phyloP scores from a whole-genome alignment of 2,329 filamentous ascomycete species.

The Cercospora zeina region DNA sequence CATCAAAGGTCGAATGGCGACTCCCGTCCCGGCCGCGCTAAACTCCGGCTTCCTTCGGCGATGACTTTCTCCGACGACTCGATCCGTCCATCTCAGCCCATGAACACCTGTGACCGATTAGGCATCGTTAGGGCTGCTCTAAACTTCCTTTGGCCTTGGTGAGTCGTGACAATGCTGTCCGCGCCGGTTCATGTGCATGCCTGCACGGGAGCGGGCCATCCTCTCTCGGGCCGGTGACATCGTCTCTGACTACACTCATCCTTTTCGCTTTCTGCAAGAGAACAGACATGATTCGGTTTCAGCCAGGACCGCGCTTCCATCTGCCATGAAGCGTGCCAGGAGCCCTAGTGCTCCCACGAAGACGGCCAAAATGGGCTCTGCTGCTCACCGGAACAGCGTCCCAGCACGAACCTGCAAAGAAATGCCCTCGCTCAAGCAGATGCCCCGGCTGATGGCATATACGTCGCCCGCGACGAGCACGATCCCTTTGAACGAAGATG shows the following conservation, averaged over 20 bases:
- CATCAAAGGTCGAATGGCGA: background rate
- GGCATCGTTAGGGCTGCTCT: background rate
- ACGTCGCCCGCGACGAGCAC: constrained; percentile 32
- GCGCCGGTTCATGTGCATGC: background rate
- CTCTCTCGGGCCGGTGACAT: background rate
- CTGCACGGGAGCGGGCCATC: constrained; percentile 2
- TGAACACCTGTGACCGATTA: background rate
- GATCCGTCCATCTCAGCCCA: background rate
- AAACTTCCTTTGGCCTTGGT: background rate
- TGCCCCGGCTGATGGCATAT: constrained; percentile 35
- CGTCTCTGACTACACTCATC: background rate
- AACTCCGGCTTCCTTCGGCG: background rate
- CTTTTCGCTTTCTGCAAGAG: background rate
- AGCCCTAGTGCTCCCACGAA: constrained; percentile 11
- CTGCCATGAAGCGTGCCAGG: constrained; percentile 12
- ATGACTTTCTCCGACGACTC: background rate
- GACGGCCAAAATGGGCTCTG: constrained; percentile 3
- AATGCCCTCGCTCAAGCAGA: constrained; percentile 14
- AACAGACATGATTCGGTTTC: constrained; percentile 1
- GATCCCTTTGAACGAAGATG: constrained; percentile 10
- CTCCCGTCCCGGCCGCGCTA: background rate
- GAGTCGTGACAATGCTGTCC: background rate
- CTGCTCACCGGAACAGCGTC: background rate
- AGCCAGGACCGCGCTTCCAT: background rate
- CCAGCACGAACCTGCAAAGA: background rate